phyloP scores from a whole-genome alignment of 2,329 filamentous ascomycete species.

The Aspergillus carbonarius region DNA sequence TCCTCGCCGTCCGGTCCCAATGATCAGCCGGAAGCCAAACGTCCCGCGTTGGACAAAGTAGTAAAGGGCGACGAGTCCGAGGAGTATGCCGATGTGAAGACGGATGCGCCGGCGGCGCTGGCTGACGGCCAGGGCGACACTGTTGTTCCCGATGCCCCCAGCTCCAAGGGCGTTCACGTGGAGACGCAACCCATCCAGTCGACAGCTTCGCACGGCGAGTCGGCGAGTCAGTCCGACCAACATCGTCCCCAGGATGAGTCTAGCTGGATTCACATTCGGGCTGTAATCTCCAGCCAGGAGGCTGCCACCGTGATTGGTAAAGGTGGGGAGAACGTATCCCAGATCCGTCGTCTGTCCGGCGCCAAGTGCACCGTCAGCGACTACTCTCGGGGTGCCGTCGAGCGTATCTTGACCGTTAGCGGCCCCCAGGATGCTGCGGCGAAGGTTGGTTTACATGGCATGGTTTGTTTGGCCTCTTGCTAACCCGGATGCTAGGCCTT shows the following conservation, averaged over 20 bases:
- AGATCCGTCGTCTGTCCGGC: constrained; percentile 90
- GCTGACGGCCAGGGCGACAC: constrained; percentile 61
- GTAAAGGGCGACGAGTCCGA: constrained; percentile 61
- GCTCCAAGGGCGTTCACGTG: constrained; percentile 50
- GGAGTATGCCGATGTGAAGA: constrained; percentile 30
- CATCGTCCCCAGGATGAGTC: constrained; percentile 76
- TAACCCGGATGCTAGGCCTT: constrained; percentile 66
- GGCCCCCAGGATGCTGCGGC: constrained; percentile 94
- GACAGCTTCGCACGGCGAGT: constrained; percentile 56
- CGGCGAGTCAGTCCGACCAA: constrained; percentile 42
- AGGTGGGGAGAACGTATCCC: constrained; percentile 96
- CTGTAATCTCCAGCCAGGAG: constrained; percentile 95
- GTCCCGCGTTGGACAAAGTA: constrained; percentile 91
- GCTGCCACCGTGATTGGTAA: constrained; percentile 98
- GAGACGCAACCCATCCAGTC: constrained; percentile 62
- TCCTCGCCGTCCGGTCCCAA: constrained; percentile 88
- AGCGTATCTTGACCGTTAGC: constrained; percentile 96
- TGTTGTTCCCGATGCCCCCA: constrained; percentile 64
- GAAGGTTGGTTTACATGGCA: constrained; percentile 63
- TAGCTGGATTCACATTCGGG: constrained; percentile 93
- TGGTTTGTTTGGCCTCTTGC: not conserved
- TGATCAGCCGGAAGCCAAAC: constrained; percentile 96
- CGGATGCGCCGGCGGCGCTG: constrained; percentile 14
- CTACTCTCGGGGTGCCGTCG: constrained; percentile 93
- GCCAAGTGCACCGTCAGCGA: constrained; percentile 99